These are phyloP conservation scores for Yamadazyma philogaea DNA, from an alignment of 805 yeast genomes.

Conservation along the genomic window DNA sequence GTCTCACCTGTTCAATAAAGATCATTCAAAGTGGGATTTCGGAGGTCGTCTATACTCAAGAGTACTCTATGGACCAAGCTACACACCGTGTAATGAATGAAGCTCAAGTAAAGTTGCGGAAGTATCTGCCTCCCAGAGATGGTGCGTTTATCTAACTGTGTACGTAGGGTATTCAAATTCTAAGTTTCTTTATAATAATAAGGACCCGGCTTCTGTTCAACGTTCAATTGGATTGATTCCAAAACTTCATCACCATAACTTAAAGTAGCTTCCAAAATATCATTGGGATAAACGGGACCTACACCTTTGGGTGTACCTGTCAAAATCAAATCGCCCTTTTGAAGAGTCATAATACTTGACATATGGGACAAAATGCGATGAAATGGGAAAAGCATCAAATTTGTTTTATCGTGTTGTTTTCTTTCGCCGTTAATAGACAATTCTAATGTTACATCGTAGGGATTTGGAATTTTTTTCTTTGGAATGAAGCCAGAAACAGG, in stretches of 20 bases:
- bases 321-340: conserved; percentile 84
- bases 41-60: conserved; percentile 90
- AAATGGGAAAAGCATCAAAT: conserved; percentile 84
- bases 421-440: conserved; percentile 67
- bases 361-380: conserved; percentile 75
- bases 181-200: conserved; percentile 35
- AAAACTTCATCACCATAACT: conserved; percentile 54
- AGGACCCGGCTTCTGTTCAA: conserved; percentile 51
- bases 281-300: conserved; percentile 81
- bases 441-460: conserved; percentile 62
- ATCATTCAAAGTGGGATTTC: conserved; percentile 88
- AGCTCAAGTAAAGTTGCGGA: conserved; percentile 70
- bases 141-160: conserved; percentile 31
- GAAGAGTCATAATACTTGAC: conserved; percentile 86
- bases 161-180: conserved; percentile 2
- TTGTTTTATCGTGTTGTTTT: conserved; percentile 72
- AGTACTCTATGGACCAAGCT: conserved; percentile 87
- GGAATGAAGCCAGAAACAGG: conserved; percentile 80
- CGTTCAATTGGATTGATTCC: conserved; percentile 51
- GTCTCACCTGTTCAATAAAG: conserved; percentile 92
- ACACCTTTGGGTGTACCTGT: conserved; percentile 99
- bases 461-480: conserved; percentile 62
- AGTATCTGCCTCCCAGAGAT: conserved; percentile 39
- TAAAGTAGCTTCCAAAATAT: conserved; percentile 63
- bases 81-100: conserved; percentile 67